A percentile compares a stretch with the other conserved stretches of the same genome.
phyloP scores from a whole-genome alignment of 768 basidiomycete species.

The Agrocybe pediades region DNA sequence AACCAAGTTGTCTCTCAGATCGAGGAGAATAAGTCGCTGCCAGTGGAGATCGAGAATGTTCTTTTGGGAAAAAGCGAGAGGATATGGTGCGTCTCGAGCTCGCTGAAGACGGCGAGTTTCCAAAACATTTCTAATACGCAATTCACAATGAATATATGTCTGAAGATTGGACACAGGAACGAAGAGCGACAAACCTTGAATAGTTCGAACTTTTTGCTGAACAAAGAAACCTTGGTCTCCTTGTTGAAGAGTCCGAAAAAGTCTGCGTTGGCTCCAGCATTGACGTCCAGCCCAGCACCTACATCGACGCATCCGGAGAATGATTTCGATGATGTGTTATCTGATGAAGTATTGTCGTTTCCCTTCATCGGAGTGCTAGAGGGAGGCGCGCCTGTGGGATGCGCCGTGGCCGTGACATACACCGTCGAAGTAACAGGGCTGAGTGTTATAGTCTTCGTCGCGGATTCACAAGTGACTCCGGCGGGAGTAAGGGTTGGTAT shows the following conservation, averaged over 20 bases:
- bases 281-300: slow-evolving; percentile 34
- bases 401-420: too few species aligned
- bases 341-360: too few species aligned
- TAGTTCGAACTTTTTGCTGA: slow-evolving; percentile 22
- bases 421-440: too few species aligned
- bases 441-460: too few species aligned
- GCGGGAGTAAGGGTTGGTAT: too few species aligned
- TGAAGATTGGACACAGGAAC: neutral
- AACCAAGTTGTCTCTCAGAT: neutral
- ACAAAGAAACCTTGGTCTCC: slow-evolving; percentile 32
- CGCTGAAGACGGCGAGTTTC: slow-evolving; percentile 1
- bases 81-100: neutral
- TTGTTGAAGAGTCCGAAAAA: slow-evolving; percentile 44
- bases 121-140: slow-evolving; percentile 15
- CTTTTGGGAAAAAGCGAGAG: neutral
- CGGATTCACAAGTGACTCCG: too few species aligned
- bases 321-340: too few species aligned
- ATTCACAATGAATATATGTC: neutral
- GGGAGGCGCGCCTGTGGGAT: too few species aligned
- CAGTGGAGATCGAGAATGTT: too few species aligned
- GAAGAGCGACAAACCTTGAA: slow-evolving; percentile 32
- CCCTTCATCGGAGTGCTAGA: too few species aligned
- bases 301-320: slow-evolving; percentile 37
- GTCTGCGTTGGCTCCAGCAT: slow-evolving; percentile 38
- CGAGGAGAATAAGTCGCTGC: too few species aligned